These are phyloP conservation scores for Lasiodiplodia gonubiensis DNA, from an alignment of 2,329 filamentous ascomycete genomes.

Conservation along the genomic window DNA sequence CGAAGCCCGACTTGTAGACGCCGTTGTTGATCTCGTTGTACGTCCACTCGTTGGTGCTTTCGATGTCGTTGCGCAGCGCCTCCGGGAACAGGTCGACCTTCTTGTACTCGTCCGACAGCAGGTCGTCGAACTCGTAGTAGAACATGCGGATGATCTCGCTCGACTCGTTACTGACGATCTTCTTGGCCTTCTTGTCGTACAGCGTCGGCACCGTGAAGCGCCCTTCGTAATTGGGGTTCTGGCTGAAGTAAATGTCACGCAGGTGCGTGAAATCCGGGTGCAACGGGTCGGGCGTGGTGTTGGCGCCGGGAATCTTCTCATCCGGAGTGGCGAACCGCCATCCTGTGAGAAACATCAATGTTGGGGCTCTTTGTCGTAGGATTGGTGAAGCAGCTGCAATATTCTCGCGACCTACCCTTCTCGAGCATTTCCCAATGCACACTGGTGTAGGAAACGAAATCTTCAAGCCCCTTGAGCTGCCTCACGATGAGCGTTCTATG, in stretches of 20 bases:
- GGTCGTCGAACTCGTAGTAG: constrained; percentile 75
- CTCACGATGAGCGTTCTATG: constrained; percentile 86
- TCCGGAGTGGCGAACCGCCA: constrained; percentile 81
- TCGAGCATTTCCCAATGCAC: constrained; percentile 90
- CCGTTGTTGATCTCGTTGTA: constrained; percentile 60
- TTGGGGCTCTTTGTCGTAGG: not conserved
- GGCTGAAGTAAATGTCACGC: constrained; percentile 78
- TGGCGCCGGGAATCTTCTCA: constrained; percentile 64
- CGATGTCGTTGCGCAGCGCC: constrained; percentile 52
- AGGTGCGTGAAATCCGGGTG: constrained; percentile 73
- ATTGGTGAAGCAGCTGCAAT: not conserved
- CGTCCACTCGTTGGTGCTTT: constrained; percentile 58
- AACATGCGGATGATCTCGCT: constrained; percentile 93
- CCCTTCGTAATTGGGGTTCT: constrained; percentile 72
- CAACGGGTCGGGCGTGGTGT: constrained; percentile 66
- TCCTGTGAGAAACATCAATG: constrained; percentile 53
- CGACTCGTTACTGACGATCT: constrained; percentile 90
- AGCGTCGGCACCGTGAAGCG: constrained; percentile 88
- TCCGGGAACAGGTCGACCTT: constrained; percentile 52
- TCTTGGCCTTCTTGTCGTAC: constrained; percentile 76
- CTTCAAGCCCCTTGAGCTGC: constrained; percentile 89
- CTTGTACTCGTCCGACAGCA: constrained; percentile 53
- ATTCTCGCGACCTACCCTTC: constrained; percentile 56
- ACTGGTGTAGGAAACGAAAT: constrained; percentile 77
- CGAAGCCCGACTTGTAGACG: constrained; percentile 60